Evolutionary conservation across 2,329 filamentous ascomycete genomes (phyloP).

Genomic region (Bipolaris cookei): DNA sequence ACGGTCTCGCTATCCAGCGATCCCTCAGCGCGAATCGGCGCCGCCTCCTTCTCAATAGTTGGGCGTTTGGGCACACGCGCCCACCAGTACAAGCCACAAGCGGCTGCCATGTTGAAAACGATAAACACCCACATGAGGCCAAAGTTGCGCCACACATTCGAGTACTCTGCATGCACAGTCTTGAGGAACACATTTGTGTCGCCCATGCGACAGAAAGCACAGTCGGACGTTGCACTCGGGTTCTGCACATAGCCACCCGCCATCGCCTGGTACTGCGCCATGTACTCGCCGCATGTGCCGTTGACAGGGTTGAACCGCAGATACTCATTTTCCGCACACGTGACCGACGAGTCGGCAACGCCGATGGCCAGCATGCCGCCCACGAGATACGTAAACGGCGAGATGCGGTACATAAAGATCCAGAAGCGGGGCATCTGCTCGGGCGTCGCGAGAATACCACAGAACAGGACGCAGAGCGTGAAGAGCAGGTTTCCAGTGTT

Average conservation of each 20-base stretch:
- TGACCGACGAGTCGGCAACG: background rate
- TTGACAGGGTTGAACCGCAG: background rate
- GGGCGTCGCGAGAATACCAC: constrained; percentile 71
- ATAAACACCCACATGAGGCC: background rate
- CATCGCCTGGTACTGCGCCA: background rate
- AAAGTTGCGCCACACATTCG: background rate
- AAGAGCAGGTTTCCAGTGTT: background rate
- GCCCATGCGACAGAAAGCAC: background rate
- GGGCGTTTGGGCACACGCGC: background rate
- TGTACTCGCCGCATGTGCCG: background rate
- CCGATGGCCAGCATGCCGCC: constrained; percentile 62
- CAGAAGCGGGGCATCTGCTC: constrained; percentile 72
- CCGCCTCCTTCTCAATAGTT: no score
- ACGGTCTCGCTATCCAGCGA: no score
- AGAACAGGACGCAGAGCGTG: constrained; percentile 52
- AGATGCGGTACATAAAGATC: constrained; percentile 83
- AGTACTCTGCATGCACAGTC: background rate
- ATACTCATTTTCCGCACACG: background rate
- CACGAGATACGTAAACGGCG: constrained; percentile 82
- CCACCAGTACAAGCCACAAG: background rate
- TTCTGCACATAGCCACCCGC: background rate
- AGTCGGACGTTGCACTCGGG: background rate
- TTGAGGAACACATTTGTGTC: background rate
- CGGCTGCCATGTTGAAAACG: background rate
- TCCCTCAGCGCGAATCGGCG: no score